These are phyloP conservation scores for Vitellaria paradoxa DNA, from an alignment of 179 eudicot species.

Conservation along the genomic window DNA sequence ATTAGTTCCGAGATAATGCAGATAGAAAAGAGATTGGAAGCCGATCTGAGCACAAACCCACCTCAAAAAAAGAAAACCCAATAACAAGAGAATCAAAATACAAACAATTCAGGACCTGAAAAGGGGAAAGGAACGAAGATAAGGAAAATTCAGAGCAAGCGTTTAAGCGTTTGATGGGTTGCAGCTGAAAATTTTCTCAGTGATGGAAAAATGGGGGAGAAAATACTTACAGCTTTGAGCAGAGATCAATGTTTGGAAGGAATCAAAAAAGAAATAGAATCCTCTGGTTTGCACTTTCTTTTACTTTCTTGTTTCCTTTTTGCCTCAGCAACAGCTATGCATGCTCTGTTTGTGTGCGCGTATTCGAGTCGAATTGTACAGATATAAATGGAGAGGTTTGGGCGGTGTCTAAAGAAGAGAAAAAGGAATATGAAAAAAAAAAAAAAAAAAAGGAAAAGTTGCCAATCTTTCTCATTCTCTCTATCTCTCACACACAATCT, in stretches of 20 bases:
- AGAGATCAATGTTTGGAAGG: background rate
- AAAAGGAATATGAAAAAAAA: background rate
- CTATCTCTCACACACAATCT: too few species aligned
- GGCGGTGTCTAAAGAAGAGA: slow-evolving; percentile 17
- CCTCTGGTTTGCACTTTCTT: background rate
- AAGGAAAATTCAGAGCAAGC: too few species aligned
- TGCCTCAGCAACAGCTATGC: slow-evolving; percentile 17
- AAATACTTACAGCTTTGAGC: slow-evolving; percentile 9
- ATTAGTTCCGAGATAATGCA: slow-evolving; percentile 4
- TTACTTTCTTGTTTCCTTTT: background rate
- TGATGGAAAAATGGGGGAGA: background rate
- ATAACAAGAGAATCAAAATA: background rate
- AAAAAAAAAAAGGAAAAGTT: background rate
- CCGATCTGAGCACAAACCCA: slow-evolving; percentile 20
- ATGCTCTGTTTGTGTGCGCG: background rate
- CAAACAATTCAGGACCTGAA: slow-evolving; percentile 16
- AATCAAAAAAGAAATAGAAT: slow-evolving; percentile 9
- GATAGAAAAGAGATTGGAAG: background rate
- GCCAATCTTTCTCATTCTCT: too few species aligned
- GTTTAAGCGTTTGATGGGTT: background rate
- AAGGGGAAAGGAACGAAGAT: background rate
- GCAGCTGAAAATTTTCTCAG: background rate
- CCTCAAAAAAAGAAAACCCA: slow-evolving; percentile 3
- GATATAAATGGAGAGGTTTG: background rate
- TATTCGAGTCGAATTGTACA: slow-evolving; percentile 12